Percentiles rank a stretch among this genome's conserved stretches.
phyloP scores from a whole-genome alignment of 345 rosid species.

The Ailanthus altissimus region DNA sequence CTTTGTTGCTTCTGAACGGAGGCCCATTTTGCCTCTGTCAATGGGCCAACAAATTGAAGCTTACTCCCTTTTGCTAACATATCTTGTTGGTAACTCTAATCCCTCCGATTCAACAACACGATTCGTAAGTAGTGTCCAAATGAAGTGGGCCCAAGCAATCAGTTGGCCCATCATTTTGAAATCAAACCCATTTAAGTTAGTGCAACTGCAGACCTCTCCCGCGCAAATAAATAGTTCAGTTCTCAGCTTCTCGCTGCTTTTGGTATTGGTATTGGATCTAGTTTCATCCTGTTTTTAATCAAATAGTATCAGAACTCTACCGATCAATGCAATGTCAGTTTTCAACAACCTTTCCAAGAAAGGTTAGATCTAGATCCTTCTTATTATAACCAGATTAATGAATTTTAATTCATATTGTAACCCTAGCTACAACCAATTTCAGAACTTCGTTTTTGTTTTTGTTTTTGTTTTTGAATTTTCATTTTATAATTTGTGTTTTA shows the following conservation, averaged over 20 bases:
- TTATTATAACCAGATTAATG: neutral
- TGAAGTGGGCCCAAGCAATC: neutral
- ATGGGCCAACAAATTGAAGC: no score
- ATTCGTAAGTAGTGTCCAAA: neutral
- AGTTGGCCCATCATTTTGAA: neutral
- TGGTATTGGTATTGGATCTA: neutral
- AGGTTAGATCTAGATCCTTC: neutral
- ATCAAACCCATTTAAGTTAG: no score
- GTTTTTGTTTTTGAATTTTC: no score
- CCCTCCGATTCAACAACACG: no score
- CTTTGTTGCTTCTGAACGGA: neutral
- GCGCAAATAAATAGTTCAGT: neutral
- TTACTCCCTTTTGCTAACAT: no score
- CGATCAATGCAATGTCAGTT: neutral
- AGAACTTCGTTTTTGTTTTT: neutral
- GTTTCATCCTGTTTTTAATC: neutral
- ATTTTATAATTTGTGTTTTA: no score
- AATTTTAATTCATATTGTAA: no score
- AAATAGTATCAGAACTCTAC: neutral
- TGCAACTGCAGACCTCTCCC: neutral
- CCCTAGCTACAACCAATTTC: neutral
- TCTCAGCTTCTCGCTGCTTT: neutral
- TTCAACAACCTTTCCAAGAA: neutral
- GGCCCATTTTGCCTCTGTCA: constrained; percentile 1
- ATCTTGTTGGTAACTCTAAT: no score